Base-by-base conservation (phyloP, 1,284 basidiomycete species). In the Ceratobasidium sp. region DNA sequence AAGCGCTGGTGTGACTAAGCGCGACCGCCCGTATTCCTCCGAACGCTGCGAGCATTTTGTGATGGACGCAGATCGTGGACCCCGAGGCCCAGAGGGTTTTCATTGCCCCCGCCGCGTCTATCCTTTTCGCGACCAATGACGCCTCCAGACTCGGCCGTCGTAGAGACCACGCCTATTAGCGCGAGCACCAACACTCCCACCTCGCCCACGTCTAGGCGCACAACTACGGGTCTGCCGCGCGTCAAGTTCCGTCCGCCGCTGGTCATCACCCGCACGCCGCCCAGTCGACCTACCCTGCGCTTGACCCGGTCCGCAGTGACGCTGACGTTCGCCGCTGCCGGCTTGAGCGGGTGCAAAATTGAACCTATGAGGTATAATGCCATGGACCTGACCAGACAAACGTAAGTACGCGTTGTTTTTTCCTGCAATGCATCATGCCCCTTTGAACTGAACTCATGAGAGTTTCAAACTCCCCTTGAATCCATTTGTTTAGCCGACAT, bases 191-290 rank as follows among this genome's bases (percentile, higher is more conserved):
- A 23, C 28, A 50, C 40, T 1, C 44, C 66, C 12, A 68, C 66
- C 7, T 54, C 66, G 9, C 66, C 66, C 1, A 68, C 66, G 26
- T 68, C 66, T 3, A 68, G 40, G 33, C 66, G 66, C 12, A n/a
- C n/a, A n/a, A n/a, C n/a, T n/a, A 3, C 46, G 5, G 46, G 46
- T 50, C 48, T 68, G 23, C 48, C 66, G 33, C 66, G 73, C 59
- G 62, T 75, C 73, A 75, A 75, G 38, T 75, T 75, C 56, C 61
- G 62, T 13, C 73, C 73, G 28, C 73, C 73, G 33, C 73, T 62
- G n/a, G 66, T 75, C 33, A 75, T 75, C 62, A 75, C 73, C 9
- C 73, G 73, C 61, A 75, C 73, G 13, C 65, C 73, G 0, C 73
- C 73, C 23, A 40, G 73, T 23, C 73, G 73, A 33, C 66, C 46